Evolutionary conservation across 345 rosid species (phyloP), one percentile per base, ranked within the genome.

Genomic region (Pistacia vera): DNA sequence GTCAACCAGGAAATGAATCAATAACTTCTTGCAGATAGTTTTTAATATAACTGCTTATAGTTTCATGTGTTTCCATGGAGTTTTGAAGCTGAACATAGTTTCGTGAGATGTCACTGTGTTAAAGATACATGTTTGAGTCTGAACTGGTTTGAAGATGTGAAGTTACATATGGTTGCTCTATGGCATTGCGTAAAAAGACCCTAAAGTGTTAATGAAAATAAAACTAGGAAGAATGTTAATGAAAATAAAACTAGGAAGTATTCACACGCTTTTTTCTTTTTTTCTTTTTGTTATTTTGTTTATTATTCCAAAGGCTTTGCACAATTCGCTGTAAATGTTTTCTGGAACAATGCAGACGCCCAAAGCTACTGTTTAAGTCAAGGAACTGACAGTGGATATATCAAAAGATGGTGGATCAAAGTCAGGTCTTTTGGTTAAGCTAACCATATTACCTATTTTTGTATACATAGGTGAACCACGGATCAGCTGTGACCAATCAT

Each of bases 351-450:
- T 86, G 89, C 93, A 96, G 99, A 88, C 90, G 33, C 80, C 88
- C 68, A 90, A 88, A 86, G 92, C 88, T 62, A 78, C 81, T 33
- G 54, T 85, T 49, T 98, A 93, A 77, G 80, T 92, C 79, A 92
- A 93, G 87, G 98, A 92, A 73, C 77, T 96, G 78, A 81, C 71
- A 67, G 79, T 93, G 74, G 97, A 93, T 80, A 88, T 93, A 79
- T 90, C 86, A 49, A 95, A 90, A 77, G 97, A 89, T 78, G 95
- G 89, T 77, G 92, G 97, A 72, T 83, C 98, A 65, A 90, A 84
- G 79, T 83, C 91, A 58, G 86, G 83, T 83, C 79, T 96, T 38
- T 77, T 88, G 73, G 90, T 93, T 73, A 90, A 88, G 81, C 85
- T 96, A 70, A 86, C 89, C 11, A 83, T 96, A 81, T 79, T 89